Evolutionary conservation across 78 protist species (phyloP).

Genomic region (Speleostelium caveatum): DNA sequence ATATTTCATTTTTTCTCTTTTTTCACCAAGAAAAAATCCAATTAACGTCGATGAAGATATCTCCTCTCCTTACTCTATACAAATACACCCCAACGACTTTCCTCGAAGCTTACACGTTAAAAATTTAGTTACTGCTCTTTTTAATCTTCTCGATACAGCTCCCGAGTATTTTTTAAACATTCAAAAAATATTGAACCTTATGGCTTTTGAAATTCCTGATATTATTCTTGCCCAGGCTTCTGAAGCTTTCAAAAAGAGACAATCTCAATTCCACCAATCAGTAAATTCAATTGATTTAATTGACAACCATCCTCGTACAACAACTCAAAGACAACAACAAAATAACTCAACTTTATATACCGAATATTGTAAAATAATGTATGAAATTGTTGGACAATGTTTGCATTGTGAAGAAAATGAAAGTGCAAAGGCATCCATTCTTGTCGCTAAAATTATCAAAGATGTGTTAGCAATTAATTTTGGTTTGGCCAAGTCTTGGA

Average conservation of each 20-base stretch:
- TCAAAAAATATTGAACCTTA: no score
- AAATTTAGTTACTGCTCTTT: no score
- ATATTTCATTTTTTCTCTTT: not conserved
- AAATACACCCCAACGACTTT: no score
- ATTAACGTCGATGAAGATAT: no score
- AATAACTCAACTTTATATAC: not conserved
- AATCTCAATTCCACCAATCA: not conserved
- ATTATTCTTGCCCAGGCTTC: no score
- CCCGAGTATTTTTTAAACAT: no score
- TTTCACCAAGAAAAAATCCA: not conserved
- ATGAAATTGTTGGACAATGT: no score
- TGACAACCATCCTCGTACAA: not conserved
- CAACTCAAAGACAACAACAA: not conserved
- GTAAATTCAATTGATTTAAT: not conserved
- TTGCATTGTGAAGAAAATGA: no score
- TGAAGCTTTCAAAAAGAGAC: not conserved
- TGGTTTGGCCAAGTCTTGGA: not conserved
- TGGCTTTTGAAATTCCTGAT: no score
- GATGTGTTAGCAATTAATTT: slow-evolving; percentile 1
- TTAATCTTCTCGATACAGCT: no score
- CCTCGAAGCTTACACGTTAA: no score
- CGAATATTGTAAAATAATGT: not conserved
- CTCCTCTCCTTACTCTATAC: no score
- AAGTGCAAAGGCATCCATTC: slow-evolving; percentile 13
- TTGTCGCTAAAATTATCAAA: slow-evolving; percentile 11